These are phyloP conservation scores for Cytospora piceicola DNA, from an alignment of 2,329 filamentous ascomycete species.

Conservation along the genomic window DNA sequence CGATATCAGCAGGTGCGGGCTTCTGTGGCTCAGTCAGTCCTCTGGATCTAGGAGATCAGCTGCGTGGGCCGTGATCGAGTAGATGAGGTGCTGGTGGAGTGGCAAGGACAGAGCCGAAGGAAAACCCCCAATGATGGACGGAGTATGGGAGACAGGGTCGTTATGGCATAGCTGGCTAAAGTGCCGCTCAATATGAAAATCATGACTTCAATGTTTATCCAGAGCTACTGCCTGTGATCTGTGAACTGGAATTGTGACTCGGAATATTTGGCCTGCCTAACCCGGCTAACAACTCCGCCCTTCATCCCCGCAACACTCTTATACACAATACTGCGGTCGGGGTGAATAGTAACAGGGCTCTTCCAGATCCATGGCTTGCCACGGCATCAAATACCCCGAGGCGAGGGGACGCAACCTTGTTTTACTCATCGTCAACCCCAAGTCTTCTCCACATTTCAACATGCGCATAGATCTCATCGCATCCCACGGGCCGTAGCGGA, in stretches of 20 bases:
- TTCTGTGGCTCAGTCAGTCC: not conserved
- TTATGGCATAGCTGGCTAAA: not conserved
- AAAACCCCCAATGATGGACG: constrained; percentile 12
- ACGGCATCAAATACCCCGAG: constrained; percentile 26
- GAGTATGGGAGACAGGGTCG: not conserved
- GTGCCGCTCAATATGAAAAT: constrained; percentile 20
- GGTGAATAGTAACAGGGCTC: not conserved
- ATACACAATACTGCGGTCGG: too few species aligned
- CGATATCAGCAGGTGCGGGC: not conserved
- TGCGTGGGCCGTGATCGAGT: constrained; percentile 9
- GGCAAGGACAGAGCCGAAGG: constrained; percentile 13
- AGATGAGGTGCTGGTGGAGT: not conserved
- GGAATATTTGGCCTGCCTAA: not conserved
- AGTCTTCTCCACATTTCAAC: constrained; percentile 22
- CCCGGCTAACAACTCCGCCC: not conserved
- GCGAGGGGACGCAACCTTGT: constrained; percentile 3
- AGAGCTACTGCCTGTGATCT: not conserved
- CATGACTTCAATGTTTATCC: not conserved
- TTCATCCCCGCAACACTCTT: not conserved
- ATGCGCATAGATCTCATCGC: constrained; percentile 16
- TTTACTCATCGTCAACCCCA: constrained; percentile 11
- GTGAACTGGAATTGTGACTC: not conserved
- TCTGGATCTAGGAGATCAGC: not conserved
- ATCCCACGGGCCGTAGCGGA: constrained; percentile 20
- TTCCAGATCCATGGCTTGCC: not conserved